Evolutionary conservation across 2,329 filamentous ascomycete species (phyloP), one percentile per base, ranked within the genome.

Genomic region (Lasiodiplodia sp.): DNA sequence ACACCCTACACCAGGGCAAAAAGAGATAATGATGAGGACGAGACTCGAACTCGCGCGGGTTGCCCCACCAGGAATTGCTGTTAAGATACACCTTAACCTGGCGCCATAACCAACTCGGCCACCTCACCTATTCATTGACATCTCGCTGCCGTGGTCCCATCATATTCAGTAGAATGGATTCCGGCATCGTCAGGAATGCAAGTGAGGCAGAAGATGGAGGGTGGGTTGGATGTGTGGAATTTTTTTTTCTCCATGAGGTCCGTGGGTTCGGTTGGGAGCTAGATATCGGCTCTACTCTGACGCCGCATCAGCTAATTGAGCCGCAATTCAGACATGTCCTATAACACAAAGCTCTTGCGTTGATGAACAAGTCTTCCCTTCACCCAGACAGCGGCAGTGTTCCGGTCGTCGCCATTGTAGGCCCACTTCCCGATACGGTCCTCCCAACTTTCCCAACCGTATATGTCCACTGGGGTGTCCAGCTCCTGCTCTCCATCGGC

Each of bases 401-500:
- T 98, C 73, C 95, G 85, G 81, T 98, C 96, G 82, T 98, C 94
- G 0, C 96, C 96, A 72, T 88, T 92, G 81, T 92, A 99, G 70
- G 98, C 84, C 96, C 96, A 99, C 84, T 99, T 99, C 65, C 93
- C 92, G 12, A 98, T 82, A 75, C 85, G 88, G 75, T 98, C 93
- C 49, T 91, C 88, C 93, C 92, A 96, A n/a, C 77, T 87, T 85
- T 98, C 95, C 87, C 91, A 93, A 0, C 94, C 94, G 83, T 97
- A 99, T 0, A 97, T 79, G 79, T 97, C 94, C 0, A 97, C 93
- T 57, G 90, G 89, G 0, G 91, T 89, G 3, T 85, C 82, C 1
- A 64, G 25, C 11, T 49, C 67, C 11, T 72, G 71, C 3, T 71
- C 72, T 3, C 69, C 76, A 40, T 69, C 68, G 3, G 76, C 77